A percentile compares a stretch with the other conserved stretches of the same genome.
Evolutionary conservation across 2,329 filamentous ascomycete genomes (phyloP).

Genomic region (Ilyonectria mors-panacis): DNA sequence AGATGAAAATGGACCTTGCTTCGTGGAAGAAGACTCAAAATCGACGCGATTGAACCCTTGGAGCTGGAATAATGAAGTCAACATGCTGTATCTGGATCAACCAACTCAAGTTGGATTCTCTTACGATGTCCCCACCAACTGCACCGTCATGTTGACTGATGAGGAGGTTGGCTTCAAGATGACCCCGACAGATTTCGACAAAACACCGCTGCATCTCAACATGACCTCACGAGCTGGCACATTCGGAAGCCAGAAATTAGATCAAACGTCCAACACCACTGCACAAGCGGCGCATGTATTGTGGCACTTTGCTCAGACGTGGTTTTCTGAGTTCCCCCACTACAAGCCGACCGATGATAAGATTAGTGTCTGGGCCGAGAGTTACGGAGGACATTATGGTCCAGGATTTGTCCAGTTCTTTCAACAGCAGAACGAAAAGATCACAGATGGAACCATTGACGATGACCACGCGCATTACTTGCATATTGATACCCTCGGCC

Average conservation of each 20-base stretch:
- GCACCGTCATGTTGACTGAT: slow-evolving; percentile 65
- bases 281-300: slow-evolving; percentile 68
- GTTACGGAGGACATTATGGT: slow-evolving; percentile 79
- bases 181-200: slow-evolving; percentile 53
- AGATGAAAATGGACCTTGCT: slow-evolving; percentile 63
- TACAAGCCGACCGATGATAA: slow-evolving; percentile 69
- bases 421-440: slow-evolving; percentile 74
- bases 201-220: slow-evolving; percentile 55
- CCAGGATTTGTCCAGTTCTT: slow-evolving; percentile 72
- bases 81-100: slow-evolving; percentile 71
- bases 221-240: slow-evolving; percentile 55
- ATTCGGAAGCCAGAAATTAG: slow-evolving; percentile 49
- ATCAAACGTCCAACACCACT: slow-evolving; percentile 63
- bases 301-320: slow-evolving; percentile 78
- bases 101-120: slow-evolving; percentile 79
- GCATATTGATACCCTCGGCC: slow-evolving; percentile 73
- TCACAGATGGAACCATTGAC: slow-evolving; percentile 47
- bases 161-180: slow-evolving; percentile 67
- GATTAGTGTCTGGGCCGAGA: slow-evolving; percentile 77
- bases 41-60: slow-evolving; percentile 70
- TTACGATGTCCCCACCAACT: slow-evolving; percentile 75
- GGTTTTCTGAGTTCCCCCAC: slow-evolving; percentile 70
- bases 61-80: slow-evolving; percentile 73
- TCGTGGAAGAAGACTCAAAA: slow-evolving; percentile 63
- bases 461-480: slow-evolving; percentile 64